Conservation (phyloP, 169 alveolate genomes). For the Plasmodium ovale region DNA sequence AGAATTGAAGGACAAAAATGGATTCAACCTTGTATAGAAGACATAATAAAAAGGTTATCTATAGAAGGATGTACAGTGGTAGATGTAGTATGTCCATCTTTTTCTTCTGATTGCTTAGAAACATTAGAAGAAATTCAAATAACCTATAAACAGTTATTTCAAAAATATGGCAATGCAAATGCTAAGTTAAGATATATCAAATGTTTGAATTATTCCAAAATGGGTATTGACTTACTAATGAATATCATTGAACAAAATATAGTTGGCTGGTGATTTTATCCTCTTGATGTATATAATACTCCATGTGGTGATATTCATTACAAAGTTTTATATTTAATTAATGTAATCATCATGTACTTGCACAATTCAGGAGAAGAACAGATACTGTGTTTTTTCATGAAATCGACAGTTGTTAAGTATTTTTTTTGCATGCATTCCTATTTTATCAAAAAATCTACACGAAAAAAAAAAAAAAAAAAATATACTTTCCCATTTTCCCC, state of each 20-base stretch:
- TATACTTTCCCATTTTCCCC: no score
- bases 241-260: conserved; percentile 48
- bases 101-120: conserved; percentile 72
- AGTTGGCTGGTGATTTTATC: conserved; percentile 49
- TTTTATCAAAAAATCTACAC: no score
- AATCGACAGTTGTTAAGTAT: no score
- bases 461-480: no score
- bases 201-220: conserved; percentile 61
- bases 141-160: conserved; percentile 27
- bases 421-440: no score
- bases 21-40: conserved; percentile 63
- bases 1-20: conserved; percentile 55
- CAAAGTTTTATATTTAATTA: no score
- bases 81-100: conserved; percentile 70
- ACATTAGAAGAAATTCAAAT: conserved; percentile 65
- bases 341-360: no score
- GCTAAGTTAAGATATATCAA: conserved; percentile 49
- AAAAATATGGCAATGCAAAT: conserved; percentile 23
- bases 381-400: no score
- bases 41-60: conserved; percentile 37
- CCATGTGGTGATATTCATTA: no score
- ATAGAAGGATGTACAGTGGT: conserved; percentile 9
- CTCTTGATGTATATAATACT: no score
- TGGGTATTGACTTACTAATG: conserved; percentile 53
- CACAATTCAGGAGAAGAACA: no score